Base-by-base conservation (phyloP, 2,329 filamentous ascomycete genomes). In the Magnaporthales sp. region DNA sequence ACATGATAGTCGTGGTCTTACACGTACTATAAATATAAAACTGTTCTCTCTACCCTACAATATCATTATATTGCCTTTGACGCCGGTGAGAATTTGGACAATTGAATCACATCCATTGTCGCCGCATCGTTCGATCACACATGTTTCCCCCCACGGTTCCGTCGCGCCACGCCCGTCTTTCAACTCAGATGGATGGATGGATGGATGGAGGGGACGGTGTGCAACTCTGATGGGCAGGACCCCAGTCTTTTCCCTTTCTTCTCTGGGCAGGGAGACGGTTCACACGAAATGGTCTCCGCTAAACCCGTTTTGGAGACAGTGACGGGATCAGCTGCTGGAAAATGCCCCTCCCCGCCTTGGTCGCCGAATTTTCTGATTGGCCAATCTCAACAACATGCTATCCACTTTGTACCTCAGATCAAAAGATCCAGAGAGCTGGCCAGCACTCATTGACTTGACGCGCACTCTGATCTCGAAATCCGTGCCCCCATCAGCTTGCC, bases 351-450 rank as follows among this genome's bases (percentile, higher is more conserved):
- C 54, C 54, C 72, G 68, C 70, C 66, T 61, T 11, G 27, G 51
- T 67, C 19, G 64, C 70, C 69, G 72, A 76, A 72, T 79, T 79
- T 80, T 79, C 72, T 79, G 74, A 80, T 79, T 80, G 78, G 78
- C 64, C 73, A 60, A 70, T 68, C 69, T 69, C 72, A 70, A 73
- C 72, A 66, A 72, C 73, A 73, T 54, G 65, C 70, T 68, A 72
- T 73, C 71, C 69, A 71, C 71, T 70, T 72, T 72, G 72, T 74
- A 74, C 71, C 71, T 73, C 71, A 66, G 63, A 69, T 66, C 70
- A 62, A 72, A 72, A 72, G 71, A 73, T 71, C 60, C 60, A 30
- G 27, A 32, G 27, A 30, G 60, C 29, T 10, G 30, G 19, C n/a
- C 61, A 63, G 61, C 61, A 30, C 61, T 63, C n/a, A 11, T 15